A percentile compares a stretch with the other conserved stretches of the same genome.
Conservation (phyloP, 352 stramenopile genomes). For the Achlya hypogyna region DNA sequence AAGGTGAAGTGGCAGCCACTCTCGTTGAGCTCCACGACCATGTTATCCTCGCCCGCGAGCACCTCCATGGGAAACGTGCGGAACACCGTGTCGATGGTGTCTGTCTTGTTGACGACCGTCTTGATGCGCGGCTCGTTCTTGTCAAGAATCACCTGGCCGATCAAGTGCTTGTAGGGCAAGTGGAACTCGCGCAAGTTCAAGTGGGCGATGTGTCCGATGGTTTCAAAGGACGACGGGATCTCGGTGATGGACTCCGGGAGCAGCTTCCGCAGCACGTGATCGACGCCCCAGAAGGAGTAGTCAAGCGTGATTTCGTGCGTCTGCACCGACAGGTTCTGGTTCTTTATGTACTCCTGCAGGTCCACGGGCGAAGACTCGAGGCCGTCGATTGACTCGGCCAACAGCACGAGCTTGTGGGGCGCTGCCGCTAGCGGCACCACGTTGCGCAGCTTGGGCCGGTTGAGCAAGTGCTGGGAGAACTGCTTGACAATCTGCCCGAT, state of each 20-base stretch:
- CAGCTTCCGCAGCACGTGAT: slow-evolving; percentile 73
- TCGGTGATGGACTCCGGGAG: slow-evolving; percentile 73
- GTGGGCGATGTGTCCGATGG: slow-evolving; percentile 95
- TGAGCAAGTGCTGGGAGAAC: slow-evolving; percentile 63
- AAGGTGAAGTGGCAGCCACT: slow-evolving; percentile 90
- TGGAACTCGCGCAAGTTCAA: slow-evolving; percentile 93
- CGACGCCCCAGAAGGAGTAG: slow-evolving; percentile 69
- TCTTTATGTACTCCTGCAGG: slow-evolving; percentile 40
- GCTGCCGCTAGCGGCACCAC: slow-evolving; percentile 47
- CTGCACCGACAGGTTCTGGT: slow-evolving; percentile 53
- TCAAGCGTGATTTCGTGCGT: slow-evolving; percentile 61
- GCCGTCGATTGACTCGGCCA: slow-evolving; percentile 54
- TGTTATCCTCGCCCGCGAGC: slow-evolving; percentile 76
- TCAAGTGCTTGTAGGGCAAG: slow-evolving; percentile 94
- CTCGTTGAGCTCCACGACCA: slow-evolving; percentile 88
- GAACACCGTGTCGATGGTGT: slow-evolving; percentile 92
- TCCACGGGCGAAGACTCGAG: slow-evolving; percentile 39
- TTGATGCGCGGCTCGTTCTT: slow-evolving; percentile 90
- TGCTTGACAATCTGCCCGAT: slow-evolving; percentile 62
- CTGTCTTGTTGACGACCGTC: slow-evolving; percentile 97
- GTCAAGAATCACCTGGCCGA: slow-evolving; percentile 96
- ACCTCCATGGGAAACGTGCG: slow-evolving; percentile 96
- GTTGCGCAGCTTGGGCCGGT: slow-evolving; percentile 59
- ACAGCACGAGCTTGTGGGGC: slow-evolving; percentile 52
- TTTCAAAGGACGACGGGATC: slow-evolving; percentile 93